These are phyloP conservation scores for Candida maris DNA, from an alignment of 805 yeast genomes.

Conservation along the genomic window DNA sequence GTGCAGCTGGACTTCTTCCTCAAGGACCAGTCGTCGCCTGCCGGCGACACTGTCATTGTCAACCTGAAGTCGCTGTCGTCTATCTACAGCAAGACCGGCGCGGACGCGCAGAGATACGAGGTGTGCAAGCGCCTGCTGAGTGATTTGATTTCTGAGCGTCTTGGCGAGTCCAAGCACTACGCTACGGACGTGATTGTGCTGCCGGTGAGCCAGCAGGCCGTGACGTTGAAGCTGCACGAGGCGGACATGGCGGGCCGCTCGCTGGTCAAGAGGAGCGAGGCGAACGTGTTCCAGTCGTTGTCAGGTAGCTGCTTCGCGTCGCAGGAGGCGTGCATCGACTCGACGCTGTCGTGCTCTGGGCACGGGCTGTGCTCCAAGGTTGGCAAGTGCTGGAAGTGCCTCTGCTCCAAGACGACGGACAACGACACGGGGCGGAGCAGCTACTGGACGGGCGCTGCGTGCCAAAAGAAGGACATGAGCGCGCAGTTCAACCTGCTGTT, in stretches of 20 bases:
- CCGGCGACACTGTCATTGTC: constrained; percentile 31
- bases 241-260: constrained; percentile 5
- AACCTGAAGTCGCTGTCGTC: constrained; percentile 41
- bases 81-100: constrained; percentile 42
- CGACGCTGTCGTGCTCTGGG: constrained; percentile 48
- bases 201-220: constrained; percentile 27
- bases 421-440: constrained; percentile 43
- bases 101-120: constrained; percentile 38
- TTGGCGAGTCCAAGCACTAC: constrained; percentile 11
- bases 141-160: constrained; percentile 25
- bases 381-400: constrained; percentile 47
- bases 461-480: constrained; percentile 66
- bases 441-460: constrained; percentile 54
- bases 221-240: constrained; percentile 17
- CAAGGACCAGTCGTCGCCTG: constrained; percentile 17
- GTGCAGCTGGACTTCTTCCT: constrained; percentile 43
- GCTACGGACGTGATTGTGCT: constrained; percentile 32
- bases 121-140: constrained; percentile 37
- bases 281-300: constrained; percentile 10
- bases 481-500: constrained; percentile 63
- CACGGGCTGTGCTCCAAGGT: constrained; percentile 49
- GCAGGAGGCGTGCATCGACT: constrained; percentile 44
- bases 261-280: constrained; percentile 23
- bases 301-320: constrained; percentile 34
- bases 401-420: constrained; percentile 44